Conservation (phyloP, 2,329 filamentous ascomycete genomes). For the Ceratocystis albifundus region DNA sequence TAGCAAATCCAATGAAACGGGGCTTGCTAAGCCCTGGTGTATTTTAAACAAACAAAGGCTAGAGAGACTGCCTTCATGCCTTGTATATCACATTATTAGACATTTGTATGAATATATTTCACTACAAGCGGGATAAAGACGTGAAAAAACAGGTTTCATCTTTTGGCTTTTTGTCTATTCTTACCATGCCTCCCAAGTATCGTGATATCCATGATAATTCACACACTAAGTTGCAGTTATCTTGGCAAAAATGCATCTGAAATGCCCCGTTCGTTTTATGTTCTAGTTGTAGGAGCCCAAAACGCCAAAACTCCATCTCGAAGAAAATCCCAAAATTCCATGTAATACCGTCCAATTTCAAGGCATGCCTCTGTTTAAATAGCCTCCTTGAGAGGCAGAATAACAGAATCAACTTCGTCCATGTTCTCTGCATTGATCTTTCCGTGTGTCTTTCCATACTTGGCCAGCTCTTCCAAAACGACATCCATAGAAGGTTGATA, state of each 20-base stretch:
- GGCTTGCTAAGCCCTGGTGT: not conserved
- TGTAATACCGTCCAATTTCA: not conserved
- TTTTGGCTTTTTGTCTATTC: slow-evolving; percentile 2
- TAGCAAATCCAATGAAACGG: not conserved
- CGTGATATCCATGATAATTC: not conserved
- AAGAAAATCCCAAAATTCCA: slow-evolving; percentile 10
- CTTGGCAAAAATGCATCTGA: slow-evolving; percentile 76
- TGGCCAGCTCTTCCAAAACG: slow-evolving; percentile 50
- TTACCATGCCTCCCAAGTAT: not conserved
- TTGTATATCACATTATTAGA: slow-evolving; percentile 21
- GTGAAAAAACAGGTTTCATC: slow-evolving; percentile 1
- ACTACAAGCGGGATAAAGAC: not conserved
- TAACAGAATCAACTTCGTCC: slow-evolving; percentile 69
- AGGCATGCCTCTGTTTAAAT: not conserved
- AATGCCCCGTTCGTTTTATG: not conserved
- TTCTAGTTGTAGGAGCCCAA: slow-evolving; percentile 14
- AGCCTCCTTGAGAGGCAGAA: slow-evolving; percentile 43
- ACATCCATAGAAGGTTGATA: slow-evolving; percentile 72
- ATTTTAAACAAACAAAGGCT: not conserved
- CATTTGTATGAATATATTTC: slow-evolving; percentile 16
- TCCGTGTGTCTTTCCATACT: slow-evolving; percentile 42
- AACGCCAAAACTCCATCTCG: slow-evolving; percentile 19
- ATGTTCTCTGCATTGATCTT: slow-evolving; percentile 76
- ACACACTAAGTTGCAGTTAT: slow-evolving; percentile 43
- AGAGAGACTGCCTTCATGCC: not conserved